Conservation (phyloP, 73 alveolate species). For the Diophrys appendiculata region DNA sequence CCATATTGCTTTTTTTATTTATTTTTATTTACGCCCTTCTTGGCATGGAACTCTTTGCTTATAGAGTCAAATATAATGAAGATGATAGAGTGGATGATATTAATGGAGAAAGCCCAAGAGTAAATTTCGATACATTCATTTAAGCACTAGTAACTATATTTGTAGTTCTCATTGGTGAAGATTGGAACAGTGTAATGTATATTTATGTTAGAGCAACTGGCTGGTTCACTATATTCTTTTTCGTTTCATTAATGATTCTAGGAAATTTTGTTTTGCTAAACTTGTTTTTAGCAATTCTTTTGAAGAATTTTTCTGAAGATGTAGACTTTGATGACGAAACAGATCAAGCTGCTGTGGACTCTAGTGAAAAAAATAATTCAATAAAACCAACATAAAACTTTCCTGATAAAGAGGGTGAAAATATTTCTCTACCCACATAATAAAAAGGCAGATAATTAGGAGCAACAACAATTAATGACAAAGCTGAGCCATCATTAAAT, state of each 20-base stretch:
- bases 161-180: conserved; percentile 47
- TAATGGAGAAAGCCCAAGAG: conserved; percentile 16
- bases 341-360: conserved; percentile 10
- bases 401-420: not conserved
- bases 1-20: conserved; percentile 58
- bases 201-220: not conserved
- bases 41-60: conserved; percentile 79
- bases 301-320: conserved; percentile 52
- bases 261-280: conserved; percentile 49
- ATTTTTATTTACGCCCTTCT: conserved; percentile 65
- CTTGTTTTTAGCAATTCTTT: conserved; percentile 47
- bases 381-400: no score
- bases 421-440: no score
- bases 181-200: conserved; percentile 19
- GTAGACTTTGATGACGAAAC: conserved; percentile 41
- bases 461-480: no score
- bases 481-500: conserved; percentile 11
- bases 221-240: not conserved
- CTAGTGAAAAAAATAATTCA: no score
- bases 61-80: conserved; percentile 47
- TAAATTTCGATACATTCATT: conserved; percentile 34
- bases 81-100: not conserved
- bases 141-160: conserved; percentile 55
- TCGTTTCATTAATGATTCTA: conserved; percentile 25
- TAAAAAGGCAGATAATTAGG: no score